These are phyloP conservation scores for Colletotrichum sp. DNA, from an alignment of 2,329 filamentous ascomycete genomes.

Conservation along the genomic window DNA sequence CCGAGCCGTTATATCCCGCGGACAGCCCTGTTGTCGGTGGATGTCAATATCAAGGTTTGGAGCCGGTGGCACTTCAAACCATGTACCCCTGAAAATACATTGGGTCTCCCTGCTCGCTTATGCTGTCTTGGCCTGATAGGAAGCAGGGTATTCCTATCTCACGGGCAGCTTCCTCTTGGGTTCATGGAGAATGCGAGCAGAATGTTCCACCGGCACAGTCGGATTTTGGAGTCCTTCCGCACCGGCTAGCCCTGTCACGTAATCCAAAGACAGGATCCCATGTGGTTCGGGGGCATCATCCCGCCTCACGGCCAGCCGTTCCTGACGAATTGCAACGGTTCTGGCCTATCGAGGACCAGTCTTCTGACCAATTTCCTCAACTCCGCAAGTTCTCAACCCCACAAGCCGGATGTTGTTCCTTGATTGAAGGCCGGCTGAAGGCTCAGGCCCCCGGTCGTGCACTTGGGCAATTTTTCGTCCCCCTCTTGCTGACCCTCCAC, in stretches of 20 bases:
- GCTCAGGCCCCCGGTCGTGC: slow-evolving; percentile 1
- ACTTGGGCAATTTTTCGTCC: not conserved
- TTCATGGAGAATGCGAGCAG: not conserved
- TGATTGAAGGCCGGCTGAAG: not conserved
- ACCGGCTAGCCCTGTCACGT: not conserved
- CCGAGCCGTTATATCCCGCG: not conserved
- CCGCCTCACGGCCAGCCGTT: not conserved
- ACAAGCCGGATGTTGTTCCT: not conserved
- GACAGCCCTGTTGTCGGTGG: not conserved
- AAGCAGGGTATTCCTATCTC: not conserved
- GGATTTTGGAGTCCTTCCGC: not conserved
- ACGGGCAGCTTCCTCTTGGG: not conserved
- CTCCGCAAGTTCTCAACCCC: not conserved
- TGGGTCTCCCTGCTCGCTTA: not conserved
- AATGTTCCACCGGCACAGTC: not conserved
- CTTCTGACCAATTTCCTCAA: not conserved
- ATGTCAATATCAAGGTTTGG: not conserved
- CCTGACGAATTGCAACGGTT: not conserved
- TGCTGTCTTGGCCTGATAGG: not conserved
- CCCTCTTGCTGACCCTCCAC: not conserved
- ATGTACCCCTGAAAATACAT: not conserved
- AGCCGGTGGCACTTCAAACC: not conserved
- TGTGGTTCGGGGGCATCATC: not conserved
- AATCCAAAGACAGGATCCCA: not conserved
- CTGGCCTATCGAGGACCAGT: not conserved